Evolutionary conservation across 2,329 filamentous ascomycete genomes (phyloP), one percentile per base, ranked within the genome.

Genomic region (Ascochyta pisi): DNA sequence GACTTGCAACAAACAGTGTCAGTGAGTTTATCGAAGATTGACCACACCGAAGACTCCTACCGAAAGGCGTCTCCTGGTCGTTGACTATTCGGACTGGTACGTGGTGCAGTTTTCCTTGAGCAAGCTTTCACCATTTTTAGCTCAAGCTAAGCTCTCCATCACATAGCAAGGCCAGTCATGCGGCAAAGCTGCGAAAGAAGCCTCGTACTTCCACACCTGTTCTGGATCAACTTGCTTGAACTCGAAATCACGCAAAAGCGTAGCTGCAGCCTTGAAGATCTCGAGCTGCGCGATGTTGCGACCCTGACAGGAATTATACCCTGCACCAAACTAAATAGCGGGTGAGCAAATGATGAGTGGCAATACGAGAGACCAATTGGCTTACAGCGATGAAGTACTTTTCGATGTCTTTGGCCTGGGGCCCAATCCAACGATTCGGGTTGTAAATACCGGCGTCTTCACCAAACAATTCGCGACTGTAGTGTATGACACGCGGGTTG

Each of bases 301-400:
- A 0, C 76, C 76, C 16, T 71, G 69, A 43, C 74, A 78, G 38
- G 66, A 62, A 23, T 69, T 71, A 37, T 76, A 77, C 7, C 77
- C 75, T 5, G 70, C 70, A 22, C 75, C 75, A 58, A 75, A 78
- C 58, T 66, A 10, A 16, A 9, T 2, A 41, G 2, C 2, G 10
- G 16, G 62, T 47, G 13, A 48, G 43, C 27, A 48, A 12, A n/a
- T 33, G 27, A 31, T 22, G 16, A 9, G 16, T 8, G 31, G 35
- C 13, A 35, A n/a, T 4, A 2, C n/a, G 24, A 29, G 23, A 24
- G 13, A 50, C 26, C n/a, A 6, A 16, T 6, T 9, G 23, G 12
- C 62, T 47, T 53, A 66, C 63, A 3, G 65, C 55, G 16, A 71
- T 62, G 50, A 67, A 60, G 37, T 60, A 62, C 34, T 59, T 66